These are phyloP conservation scores for Candida ulmi DNA, from an alignment of 805 yeast species.

Conservation along the genomic window DNA sequence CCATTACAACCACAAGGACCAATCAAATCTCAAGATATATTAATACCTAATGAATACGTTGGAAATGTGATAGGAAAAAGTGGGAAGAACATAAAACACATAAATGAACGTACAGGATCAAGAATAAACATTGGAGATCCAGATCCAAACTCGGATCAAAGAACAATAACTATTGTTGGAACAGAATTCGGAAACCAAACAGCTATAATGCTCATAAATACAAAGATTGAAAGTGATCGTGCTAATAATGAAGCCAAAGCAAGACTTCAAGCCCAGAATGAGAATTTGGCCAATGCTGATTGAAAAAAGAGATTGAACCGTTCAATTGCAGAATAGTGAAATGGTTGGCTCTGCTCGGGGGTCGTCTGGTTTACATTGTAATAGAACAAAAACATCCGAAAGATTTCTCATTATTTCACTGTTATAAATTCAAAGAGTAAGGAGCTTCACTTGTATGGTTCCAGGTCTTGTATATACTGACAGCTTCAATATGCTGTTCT, in stretches of 20 bases:
- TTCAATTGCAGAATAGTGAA: no score
- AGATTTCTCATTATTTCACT: no score
- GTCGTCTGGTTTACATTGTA: no score
- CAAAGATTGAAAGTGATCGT: slow-evolving; percentile 59
- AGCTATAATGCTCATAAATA: slow-evolving; percentile 67
- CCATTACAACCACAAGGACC: slow-evolving; percentile 11
- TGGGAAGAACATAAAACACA: slow-evolving; percentile 75
- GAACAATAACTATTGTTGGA: slow-evolving; percentile 67
- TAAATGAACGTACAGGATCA: slow-evolving; percentile 69
- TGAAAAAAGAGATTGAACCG: no score
- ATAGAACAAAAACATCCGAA: no score
- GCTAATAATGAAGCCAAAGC: slow-evolving; percentile 33
- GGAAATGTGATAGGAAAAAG: slow-evolving; percentile 86
- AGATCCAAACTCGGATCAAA: slow-evolving; percentile 46
- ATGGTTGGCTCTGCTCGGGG: no score
- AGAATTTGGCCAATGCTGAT: not conserved
- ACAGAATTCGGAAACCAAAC: slow-evolving; percentile 61
- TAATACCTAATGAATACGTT: slow-evolving; percentile 70
- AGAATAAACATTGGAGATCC: slow-evolving; percentile 65
- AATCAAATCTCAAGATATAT: slow-evolving; percentile 59
- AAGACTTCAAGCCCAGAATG: not conserved
- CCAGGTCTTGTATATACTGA: no score
- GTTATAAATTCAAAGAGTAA: no score
- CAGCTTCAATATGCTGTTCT: no score
- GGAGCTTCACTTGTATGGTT: no score